Evolutionary conservation across 208 protist genomes (phyloP).

Genomic region (Leishmania guyanensis): DNA sequence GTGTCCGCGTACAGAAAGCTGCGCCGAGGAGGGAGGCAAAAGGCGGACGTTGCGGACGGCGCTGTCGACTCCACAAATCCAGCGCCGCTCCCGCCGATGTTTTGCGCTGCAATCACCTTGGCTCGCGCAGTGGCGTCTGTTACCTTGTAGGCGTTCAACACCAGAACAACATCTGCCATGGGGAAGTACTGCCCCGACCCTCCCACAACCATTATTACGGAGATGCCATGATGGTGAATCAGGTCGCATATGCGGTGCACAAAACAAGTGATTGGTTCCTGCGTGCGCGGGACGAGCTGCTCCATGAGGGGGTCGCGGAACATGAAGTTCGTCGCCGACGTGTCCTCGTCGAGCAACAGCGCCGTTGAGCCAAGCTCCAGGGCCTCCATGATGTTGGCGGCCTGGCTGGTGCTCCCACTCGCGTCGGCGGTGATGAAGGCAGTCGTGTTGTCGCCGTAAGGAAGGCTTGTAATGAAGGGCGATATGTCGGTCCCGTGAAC

Average conservation of each 20-base stretch:
- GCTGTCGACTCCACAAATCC: slow-evolving; percentile 2
- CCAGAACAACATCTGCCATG: slow-evolving; percentile 84
- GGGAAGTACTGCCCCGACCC: slow-evolving; percentile 94
- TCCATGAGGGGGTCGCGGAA: slow-evolving; percentile 92
- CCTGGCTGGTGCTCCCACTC: slow-evolving; percentile 93
- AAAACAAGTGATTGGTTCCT: slow-evolving; percentile 95
- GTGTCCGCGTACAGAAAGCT: slow-evolving; percentile 21
- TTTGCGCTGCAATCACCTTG: slow-evolving; percentile 46
- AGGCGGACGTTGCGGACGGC: slow-evolving; percentile 13
- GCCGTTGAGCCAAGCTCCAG: slow-evolving; percentile 88
- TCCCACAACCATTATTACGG: slow-evolving; percentile 92
- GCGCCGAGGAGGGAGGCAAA: slow-evolving; percentile 22
- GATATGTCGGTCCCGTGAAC: slow-evolving; percentile 92
- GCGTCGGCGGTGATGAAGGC: slow-evolving; percentile 78
- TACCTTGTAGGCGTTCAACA: slow-evolving; percentile 84
- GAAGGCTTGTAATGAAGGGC: slow-evolving; percentile 94
- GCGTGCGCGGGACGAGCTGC: slow-evolving; percentile 76
- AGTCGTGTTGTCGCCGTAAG: slow-evolving; percentile 68
- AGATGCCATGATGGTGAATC: slow-evolving; percentile 61
- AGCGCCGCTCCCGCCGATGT: not conserved
- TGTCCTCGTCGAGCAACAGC: slow-evolving; percentile 97
- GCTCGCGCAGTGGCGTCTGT: slow-evolving; percentile 78
- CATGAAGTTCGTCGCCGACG: slow-evolving; percentile 97
- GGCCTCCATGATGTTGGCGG: slow-evolving; percentile 93
- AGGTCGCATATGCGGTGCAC: slow-evolving; percentile 72